phyloP scores from a whole-genome alignment of 2,329 filamentous ascomycete genomes.

The Colletotrichum scovillei region DNA sequence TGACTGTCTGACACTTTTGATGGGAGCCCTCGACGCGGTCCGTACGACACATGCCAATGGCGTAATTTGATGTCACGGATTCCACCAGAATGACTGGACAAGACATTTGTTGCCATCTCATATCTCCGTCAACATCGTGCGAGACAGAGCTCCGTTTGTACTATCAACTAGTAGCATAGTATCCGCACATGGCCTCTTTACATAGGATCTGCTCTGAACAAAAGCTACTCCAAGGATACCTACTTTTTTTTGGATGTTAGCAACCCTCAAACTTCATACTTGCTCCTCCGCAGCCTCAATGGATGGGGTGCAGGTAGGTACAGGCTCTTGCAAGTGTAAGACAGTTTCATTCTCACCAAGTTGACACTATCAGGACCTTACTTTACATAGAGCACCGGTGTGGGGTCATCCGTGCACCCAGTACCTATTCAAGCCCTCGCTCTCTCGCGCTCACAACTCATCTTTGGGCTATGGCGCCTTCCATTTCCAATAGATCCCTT shows the following conservation, averaged over 20 bases:
- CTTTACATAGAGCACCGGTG: background rate
- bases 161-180: background rate
- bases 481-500: background rate
- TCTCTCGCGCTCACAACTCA: background rate
- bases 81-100: background rate
- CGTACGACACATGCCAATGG: constrained; percentile 14
- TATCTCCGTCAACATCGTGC: background rate
- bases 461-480: background rate
- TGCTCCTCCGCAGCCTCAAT: too few relatives aligned
- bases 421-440: background rate
- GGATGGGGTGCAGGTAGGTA: too few relatives aligned
- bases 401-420: background rate
- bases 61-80: constrained; percentile 27
- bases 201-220: background rate
- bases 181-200: background rate
- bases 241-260: too few relatives aligned
- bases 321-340: too few relatives aligned
- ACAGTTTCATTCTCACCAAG: too few relatives aligned
- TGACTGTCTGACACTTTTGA: constrained; percentile 17
- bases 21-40: background rate
- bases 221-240: too few relatives aligned
- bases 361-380: too few relatives aligned
- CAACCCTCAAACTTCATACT: too few relatives aligned
- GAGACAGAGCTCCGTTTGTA: background rate
- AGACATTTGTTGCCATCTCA: background rate